These are phyloP conservation scores for Hyphopichia wangnamkhiaoensis DNA, from an alignment of 1,139 yeast genomes.

Conservation along the genomic window DNA sequence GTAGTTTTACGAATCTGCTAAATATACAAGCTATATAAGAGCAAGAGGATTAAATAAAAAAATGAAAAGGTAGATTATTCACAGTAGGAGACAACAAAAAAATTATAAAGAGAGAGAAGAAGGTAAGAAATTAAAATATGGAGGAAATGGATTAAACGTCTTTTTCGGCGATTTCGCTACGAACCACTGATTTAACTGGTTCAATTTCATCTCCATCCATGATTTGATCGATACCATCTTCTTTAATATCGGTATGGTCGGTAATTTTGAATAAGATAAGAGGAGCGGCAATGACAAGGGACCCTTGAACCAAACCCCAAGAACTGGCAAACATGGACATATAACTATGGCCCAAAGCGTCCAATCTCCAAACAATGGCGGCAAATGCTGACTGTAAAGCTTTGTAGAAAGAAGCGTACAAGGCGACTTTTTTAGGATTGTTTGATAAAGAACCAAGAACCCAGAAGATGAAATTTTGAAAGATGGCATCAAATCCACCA, in stretches of 20 bases:
- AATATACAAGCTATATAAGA: too few relatives aligned
- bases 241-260: conserved; percentile 46
- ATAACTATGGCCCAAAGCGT: conserved; percentile 44
- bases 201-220: conserved; percentile 28
- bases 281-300: conserved; percentile 44
- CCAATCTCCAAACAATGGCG: conserved; percentile 62
- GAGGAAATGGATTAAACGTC: not conserved
- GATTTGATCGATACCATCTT: conserved; percentile 31
- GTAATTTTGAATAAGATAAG: conserved; percentile 42
- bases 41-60: not conserved
- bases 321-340: conserved; percentile 50
- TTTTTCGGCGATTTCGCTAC: conserved; percentile 3
- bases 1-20: not conserved
- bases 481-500: conserved; percentile 59
- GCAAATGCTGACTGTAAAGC: conserved; percentile 67
- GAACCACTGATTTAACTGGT: conserved; percentile 19
- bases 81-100: not conserved
- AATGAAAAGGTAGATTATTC: not conserved
- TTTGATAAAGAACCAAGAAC: conserved; percentile 59
- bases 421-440: conserved; percentile 55
- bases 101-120: too few relatives aligned
- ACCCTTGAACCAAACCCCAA: conserved; percentile 58
- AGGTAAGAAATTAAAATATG: too few relatives aligned
- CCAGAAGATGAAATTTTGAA: conserved; percentile 60
- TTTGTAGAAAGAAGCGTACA: conserved; percentile 64